Conservation (phyloP, 805 yeast species). For the Candida xyloterini region DNA sequence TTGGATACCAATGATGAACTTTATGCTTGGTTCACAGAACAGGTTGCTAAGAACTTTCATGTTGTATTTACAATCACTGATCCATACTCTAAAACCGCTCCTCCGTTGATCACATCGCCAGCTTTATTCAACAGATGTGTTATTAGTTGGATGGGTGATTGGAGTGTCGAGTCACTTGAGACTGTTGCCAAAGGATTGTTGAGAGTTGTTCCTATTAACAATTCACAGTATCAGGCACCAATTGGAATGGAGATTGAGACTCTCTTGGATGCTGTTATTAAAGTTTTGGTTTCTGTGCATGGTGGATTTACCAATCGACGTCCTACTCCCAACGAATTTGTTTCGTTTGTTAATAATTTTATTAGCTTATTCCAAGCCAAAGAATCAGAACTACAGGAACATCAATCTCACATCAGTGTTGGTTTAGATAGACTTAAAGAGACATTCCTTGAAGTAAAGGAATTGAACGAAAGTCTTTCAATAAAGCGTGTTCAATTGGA, state of each 20-base stretch:
- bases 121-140: slow-evolving; percentile 90
- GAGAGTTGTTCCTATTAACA: slow-evolving; percentile 48
- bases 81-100: slow-evolving; percentile 34
- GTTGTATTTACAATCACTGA: slow-evolving; percentile 75
- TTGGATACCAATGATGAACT: slow-evolving; percentile 69
- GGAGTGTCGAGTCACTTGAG: slow-evolving; percentile 53
- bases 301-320: not conserved
- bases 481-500: slow-evolving; percentile 48
- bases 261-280: slow-evolving; percentile 40
- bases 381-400: slow-evolving; percentile 52
- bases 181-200: slow-evolving; percentile 44
- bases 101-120: slow-evolving; percentile 69
- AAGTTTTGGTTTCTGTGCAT: slow-evolving; percentile 48
- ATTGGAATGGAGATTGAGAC: slow-evolving; percentile 15
- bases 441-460: slow-evolving; percentile 69
- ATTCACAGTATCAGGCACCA: slow-evolving; percentile 40
- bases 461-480: slow-evolving; percentile 52
- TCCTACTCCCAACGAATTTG: slow-evolving; percentile 52
- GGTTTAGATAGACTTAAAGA: slow-evolving; percentile 78
- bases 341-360: slow-evolving; percentile 50
- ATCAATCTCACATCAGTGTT: slow-evolving; percentile 64
- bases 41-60: slow-evolving; percentile 70
- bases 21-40: slow-evolving; percentile 68
- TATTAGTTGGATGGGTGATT: slow-evolving; percentile 82
- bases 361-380: slow-evolving; percentile 39